These are phyloP conservation scores for Sanguinoderma infundibulare DNA, from an alignment of 1,284 basidiomycete genomes.

Conservation along the genomic window DNA sequence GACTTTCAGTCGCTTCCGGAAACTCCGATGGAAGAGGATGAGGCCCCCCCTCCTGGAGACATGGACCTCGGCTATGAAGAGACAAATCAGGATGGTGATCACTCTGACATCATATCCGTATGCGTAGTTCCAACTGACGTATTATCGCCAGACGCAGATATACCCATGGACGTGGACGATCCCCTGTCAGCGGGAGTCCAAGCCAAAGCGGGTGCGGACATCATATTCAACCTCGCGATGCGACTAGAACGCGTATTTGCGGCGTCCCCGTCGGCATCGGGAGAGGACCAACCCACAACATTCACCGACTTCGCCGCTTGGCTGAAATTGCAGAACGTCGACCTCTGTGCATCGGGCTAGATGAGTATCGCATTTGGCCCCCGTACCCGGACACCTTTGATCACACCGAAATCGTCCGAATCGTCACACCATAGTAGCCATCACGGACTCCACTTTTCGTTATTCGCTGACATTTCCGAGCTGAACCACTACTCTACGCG, in stretches of 20 bases:
- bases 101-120: background rate
- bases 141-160: background rate
- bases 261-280: background rate
- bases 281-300: background rate
- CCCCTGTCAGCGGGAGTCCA: background rate
- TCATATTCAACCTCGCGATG: background rate
- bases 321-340: background rate
- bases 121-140: background rate
- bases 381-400: too few species aligned
- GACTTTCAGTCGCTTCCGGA: background rate
- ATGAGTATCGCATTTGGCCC: too few species aligned
- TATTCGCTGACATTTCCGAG: too few species aligned
- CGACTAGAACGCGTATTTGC: background rate
- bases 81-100: background rate
- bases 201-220: background rate
- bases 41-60: background rate
- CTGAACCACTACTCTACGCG: too few species aligned
- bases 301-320: background rate
- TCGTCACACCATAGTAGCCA: too few species aligned
- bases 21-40: background rate
- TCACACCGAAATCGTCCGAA: too few species aligned
- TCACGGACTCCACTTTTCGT: too few species aligned
- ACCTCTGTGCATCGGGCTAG: background rate
- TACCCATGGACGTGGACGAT: background rate
- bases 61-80: background rate